phyloP scores from a whole-genome alignment of 345 rosid genomes.

The Orychophragmus violaceus region DNA sequence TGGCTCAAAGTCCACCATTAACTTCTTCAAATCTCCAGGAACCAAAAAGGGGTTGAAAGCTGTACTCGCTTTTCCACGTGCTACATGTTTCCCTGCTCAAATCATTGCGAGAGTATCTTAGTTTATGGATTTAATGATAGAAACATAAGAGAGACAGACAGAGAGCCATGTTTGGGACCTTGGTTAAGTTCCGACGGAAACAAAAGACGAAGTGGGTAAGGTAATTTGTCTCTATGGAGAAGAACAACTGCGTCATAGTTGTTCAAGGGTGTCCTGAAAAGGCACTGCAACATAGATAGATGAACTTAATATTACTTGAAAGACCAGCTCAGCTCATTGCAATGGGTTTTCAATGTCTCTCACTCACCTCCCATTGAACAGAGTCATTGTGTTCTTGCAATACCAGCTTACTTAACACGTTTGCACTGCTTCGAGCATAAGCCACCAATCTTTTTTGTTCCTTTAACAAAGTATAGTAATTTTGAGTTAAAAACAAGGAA shows the following conservation, averaged over 20 bases:
- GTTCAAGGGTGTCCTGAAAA: constrained; percentile 78
- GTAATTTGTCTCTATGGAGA: constrained; percentile 69
- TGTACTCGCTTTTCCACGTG: constrained; percentile 59
- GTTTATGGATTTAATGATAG: neutral
- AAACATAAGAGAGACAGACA: neutral
- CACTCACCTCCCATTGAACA: constrained; percentile 80
- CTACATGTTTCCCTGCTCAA: constrained; percentile 63
- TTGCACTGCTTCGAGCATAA: constrained; percentile 85
- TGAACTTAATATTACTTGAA: neutral
- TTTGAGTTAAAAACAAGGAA: neutral
- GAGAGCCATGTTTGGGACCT: constrained; percentile 40
- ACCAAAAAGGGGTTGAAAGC: constrained; percentile 52
- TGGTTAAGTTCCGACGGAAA: constrained; percentile 63
- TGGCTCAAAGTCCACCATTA: constrained; percentile 76
- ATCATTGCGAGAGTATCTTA: neutral
- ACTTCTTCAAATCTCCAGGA: constrained; percentile 50
- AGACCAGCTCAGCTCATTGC: neutral
- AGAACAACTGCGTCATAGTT: constrained; percentile 86
- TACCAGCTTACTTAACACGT: constrained; percentile 60
- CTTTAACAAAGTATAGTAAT: constrained; percentile 32
- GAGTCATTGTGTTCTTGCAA: constrained; percentile 49
- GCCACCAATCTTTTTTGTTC: constrained; percentile 81
- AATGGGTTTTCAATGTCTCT: neutral
- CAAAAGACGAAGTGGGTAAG: constrained; percentile 68
- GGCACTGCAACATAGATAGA: constrained; percentile 51